These are phyloP conservation scores for Fusarium buxicola DNA, from an alignment of 2,329 filamentous ascomycete genomes.

Conservation along the genomic window DNA sequence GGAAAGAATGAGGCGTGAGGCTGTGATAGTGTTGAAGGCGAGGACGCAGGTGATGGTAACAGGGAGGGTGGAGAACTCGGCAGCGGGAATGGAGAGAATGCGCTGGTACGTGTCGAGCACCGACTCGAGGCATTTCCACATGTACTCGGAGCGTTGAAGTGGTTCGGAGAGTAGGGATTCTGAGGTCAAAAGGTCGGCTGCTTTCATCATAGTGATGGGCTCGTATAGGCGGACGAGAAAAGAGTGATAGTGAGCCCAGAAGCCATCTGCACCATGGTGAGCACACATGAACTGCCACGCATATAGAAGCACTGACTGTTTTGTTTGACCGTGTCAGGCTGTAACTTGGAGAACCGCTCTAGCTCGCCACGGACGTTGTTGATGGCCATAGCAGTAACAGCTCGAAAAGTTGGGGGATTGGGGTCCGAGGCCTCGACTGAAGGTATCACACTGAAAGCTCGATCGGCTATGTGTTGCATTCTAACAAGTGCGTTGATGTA, in stretches of 20 bases:
- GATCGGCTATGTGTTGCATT: conserved; percentile 51
- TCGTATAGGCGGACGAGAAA: conserved; percentile 54
- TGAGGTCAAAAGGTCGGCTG: conserved; percentile 22
- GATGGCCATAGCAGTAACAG: conserved; percentile 51
- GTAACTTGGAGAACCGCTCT: conserved; percentile 41
- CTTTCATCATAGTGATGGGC: conserved; percentile 49
- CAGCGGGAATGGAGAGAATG: conserved; percentile 42
- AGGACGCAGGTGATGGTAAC: conserved; percentile 47
- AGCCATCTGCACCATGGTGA: conserved; percentile 43
- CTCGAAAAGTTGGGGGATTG: conserved; percentile 37
- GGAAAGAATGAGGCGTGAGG: conserved; percentile 51
- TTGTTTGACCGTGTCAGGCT: conserved; percentile 36
- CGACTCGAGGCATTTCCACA: conserved; percentile 53
- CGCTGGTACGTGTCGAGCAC: conserved; percentile 44
- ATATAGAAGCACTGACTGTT: conserved; percentile 22
- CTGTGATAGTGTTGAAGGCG: conserved; percentile 52
- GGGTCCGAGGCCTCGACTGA: conserved; percentile 39
- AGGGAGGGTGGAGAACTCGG: conserved; percentile 46
- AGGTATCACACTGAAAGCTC: conserved; percentile 42
- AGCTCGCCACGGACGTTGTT: conserved; percentile 50
- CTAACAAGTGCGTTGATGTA: conserved; percentile 49
- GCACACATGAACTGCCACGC: accelerated
- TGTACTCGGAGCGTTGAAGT: conserved; percentile 48
- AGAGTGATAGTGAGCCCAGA: conserved; percentile 51
- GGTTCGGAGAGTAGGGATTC: conserved; percentile 34